Conservation (phyloP, 345 rosid genomes). For the Rhodamnia rubescens region DNA sequence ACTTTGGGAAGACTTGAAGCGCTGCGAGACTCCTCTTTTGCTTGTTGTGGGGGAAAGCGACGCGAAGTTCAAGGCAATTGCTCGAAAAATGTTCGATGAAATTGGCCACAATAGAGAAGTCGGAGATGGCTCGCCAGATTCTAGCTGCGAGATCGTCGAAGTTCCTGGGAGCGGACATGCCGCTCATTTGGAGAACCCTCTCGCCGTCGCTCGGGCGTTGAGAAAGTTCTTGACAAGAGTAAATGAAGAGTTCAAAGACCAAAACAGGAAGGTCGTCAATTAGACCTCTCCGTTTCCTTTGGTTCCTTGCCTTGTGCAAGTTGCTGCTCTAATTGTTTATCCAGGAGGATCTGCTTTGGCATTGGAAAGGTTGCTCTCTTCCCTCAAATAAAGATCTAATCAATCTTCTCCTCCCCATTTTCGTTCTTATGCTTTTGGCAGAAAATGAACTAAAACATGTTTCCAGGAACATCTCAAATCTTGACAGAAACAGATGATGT, state of each 20-base stretch:
- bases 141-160: constrained; percentile 34
- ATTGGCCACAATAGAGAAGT: constrained; percentile 6
- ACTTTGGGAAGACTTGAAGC: constrained; percentile 75
- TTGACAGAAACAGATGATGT: neutral
- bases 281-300: neutral
- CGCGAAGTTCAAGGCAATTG: constrained; percentile 53
- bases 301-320: neutral
- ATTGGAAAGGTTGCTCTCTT: neutral
- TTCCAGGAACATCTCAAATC: neutral
- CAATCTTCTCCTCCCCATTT: neutral
- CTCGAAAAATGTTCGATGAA: constrained; percentile 29
- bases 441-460: neutral
- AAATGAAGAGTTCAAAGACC: neutral
- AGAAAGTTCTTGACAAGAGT: constrained; percentile 41
- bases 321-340: neutral
- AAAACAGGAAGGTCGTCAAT: neutral
- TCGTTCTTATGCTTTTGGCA: neutral
- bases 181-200: constrained; percentile 86
- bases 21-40: constrained; percentile 38
- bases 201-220: constrained; percentile 33
- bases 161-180: constrained; percentile 71
- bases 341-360: neutral
- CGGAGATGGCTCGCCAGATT: neutral
- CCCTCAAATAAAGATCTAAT: neutral
- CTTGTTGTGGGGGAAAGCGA: constrained; percentile 64